Base-by-base conservation (phyloP, 805 yeast genomes). In the Candida hungchunana region DNA sequence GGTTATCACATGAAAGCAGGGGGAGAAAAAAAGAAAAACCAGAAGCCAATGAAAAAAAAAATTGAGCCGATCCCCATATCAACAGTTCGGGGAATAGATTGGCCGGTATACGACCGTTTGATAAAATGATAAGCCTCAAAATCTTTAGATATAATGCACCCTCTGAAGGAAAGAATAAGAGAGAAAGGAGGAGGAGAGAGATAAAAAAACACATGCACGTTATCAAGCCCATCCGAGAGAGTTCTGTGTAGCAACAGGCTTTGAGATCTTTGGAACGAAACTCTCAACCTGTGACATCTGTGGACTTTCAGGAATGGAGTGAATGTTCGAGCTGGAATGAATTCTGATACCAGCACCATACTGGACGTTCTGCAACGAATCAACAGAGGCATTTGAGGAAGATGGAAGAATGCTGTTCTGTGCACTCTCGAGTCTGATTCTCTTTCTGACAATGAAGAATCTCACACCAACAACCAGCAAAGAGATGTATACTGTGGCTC, bases 161-260 rank as follows among this genome's bases (percentile, higher is more conserved):
- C n/a, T n/a, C n/a, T n/a, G n/a, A n/a, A n/a, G n/a, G n/a, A n/a
- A n/a, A n/a, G n/a, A n/a, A n/a, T n/a, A n/a, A n/a, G n/a, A n/a
- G n/a, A n/a, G n/a, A n/a, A n/a, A n/a, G 17, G 14, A 26, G 20
- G 31, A n/a, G 17, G 21, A 21, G 14, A 9, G 15, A 20, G 31
- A 24, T 18, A 21, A 15, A 27, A 22, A 20, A 27, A 16, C 16
- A 14, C n/a, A n/a, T n/a, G n/a, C 16, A 26, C 11, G n/a, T n/a
- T n/a, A n/a, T 54, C 50, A 65, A 32, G 48, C 59, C 89, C 89
- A 82, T 22, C 89, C 89, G 40, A 82, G 63, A 3, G 90, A 80
- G 55, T 79, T 82, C 42, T 76, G 75, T 4, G 82, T 71, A 37
- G 80, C 78, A 24, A 80, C 80, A 9, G 90, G 90, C 37, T 71